Percentiles rank a stretch among this genome's conserved stretches.
phyloP scores from a whole-genome alignment of 2,329 filamentous ascomycete genomes.

The Alternaria burnsii region DNA sequence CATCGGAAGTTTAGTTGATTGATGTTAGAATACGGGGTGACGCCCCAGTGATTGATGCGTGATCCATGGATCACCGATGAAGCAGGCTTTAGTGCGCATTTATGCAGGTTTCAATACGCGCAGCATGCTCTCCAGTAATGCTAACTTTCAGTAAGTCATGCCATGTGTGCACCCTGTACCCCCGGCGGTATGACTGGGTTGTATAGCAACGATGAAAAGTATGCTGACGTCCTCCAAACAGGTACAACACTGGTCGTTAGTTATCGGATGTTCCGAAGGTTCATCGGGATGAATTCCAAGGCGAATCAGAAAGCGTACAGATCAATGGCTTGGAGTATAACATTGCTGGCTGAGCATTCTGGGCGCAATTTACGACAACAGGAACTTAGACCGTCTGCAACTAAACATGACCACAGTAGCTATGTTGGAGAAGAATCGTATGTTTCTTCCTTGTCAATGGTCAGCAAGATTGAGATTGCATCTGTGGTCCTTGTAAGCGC shows the following conservation, averaged over 20 bases:
- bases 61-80: slow-evolving; percentile 3
- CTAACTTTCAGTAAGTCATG: not conserved
- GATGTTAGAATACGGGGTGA: not conserved
- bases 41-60: not conserved
- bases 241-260: not conserved
- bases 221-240: not conserved
- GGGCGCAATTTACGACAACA: not conserved
- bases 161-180: not conserved
- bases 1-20: not conserved
- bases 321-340: not conserved
- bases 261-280: not conserved
- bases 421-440: not conserved
- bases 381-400: not conserved
- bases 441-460: not conserved
- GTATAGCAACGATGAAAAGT: not conserved
- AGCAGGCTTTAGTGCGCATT: not conserved
- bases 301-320: not conserved
- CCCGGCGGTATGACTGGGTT: not conserved
- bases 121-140: not conserved
- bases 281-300: not conserved
- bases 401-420: not conserved
- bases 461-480: not conserved
- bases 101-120: not conserved
- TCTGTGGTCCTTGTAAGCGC: not conserved
- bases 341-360: not conserved